Evolutionary conservation across 768 basidiomycete species (phyloP).

Genomic region (Rossbeevera mucosa): DNA sequence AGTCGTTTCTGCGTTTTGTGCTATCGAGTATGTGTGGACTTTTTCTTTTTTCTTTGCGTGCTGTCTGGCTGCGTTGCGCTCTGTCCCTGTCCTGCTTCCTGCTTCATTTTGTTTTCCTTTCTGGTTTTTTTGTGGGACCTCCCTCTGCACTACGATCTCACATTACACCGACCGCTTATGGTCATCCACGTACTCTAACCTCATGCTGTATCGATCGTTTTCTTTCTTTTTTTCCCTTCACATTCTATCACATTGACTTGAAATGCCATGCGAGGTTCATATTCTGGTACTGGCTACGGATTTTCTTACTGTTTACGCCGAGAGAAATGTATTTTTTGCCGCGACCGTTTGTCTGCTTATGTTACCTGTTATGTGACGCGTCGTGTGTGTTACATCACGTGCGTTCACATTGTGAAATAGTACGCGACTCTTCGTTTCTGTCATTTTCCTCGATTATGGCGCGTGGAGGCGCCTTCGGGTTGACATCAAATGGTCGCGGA

Average conservation of each 20-base stretch:
- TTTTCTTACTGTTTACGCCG: slow-evolving; percentile 8
- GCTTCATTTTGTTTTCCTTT: not conserved
- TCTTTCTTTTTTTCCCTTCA: not conserved
- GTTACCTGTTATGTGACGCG: too few species aligned
- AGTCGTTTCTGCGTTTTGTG: slow-evolving; percentile 5
- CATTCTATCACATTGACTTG: slow-evolving; percentile 3
- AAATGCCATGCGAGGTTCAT: not conserved
- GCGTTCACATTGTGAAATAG: slow-evolving; percentile 1
- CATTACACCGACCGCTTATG: slow-evolving; percentile 13
- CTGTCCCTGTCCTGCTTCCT: slow-evolving; percentile 1
- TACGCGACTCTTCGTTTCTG: slow-evolving; percentile 1
- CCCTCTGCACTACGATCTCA: slow-evolving; percentile 1
- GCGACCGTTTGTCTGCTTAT: too few species aligned
- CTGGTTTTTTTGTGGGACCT: slow-evolving; percentile 3
- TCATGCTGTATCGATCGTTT: not conserved
- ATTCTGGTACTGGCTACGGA: slow-evolving; percentile 22
- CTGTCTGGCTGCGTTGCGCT: slow-evolving; percentile 4
- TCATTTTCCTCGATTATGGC: slow-evolving; percentile 27
- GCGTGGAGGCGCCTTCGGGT: slow-evolving; percentile 51
- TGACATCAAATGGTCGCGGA: slow-evolving; percentile 42
- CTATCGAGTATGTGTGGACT: slow-evolving; percentile 10
- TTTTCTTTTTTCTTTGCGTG: not conserved
- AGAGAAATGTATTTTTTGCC: too few species aligned
- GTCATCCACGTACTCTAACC: slow-evolving; percentile 5
- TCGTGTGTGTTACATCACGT: slow-evolving; percentile 28